phyloP scores from a whole-genome alignment of 495 filamentous ascomycete species.

The Pseudoneurospora amorphoporcata region DNA sequence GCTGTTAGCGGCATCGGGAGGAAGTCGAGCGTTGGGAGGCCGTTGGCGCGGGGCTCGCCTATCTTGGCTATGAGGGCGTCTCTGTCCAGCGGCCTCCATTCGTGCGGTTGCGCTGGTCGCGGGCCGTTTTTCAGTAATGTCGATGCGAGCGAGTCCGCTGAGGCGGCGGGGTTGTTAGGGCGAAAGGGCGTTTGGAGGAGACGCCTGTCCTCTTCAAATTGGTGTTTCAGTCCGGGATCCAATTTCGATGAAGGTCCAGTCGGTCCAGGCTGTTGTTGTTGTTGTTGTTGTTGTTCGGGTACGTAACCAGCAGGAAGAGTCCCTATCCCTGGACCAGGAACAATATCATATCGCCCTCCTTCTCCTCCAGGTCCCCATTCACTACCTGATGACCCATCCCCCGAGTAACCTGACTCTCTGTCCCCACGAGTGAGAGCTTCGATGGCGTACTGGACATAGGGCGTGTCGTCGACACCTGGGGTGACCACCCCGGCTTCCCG shows the following conservation, averaged over 20 bases:
- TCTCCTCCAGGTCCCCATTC: slow-evolving; percentile 4
- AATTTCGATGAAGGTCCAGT: background rate
- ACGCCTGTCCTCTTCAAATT: background rate
- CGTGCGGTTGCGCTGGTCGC: slow-evolving; percentile 15
- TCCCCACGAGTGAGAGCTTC: slow-evolving; percentile 30
- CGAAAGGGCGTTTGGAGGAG: slow-evolving; percentile 1
- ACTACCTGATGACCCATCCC: slow-evolving; percentile 18
- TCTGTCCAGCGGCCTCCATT: slow-evolving; percentile 18
- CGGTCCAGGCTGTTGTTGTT: background rate
- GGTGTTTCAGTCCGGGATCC: background rate
- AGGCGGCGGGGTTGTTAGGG: slow-evolving; percentile 6
- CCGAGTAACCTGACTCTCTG: slow-evolving; percentile 21
- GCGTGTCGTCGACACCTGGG: slow-evolving; percentile 37
- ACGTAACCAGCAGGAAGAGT: background rate
- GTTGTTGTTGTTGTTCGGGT: background rate
- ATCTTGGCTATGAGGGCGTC: slow-evolving; percentile 9
- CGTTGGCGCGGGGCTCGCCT: slow-evolving; percentile 5
- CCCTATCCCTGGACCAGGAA: background rate
- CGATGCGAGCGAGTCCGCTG: slow-evolving; percentile 22
- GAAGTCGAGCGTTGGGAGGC: slow-evolving; percentile 45
- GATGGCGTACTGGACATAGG: slow-evolving; percentile 38
- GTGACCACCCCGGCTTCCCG: slow-evolving; percentile 35
- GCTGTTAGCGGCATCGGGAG: slow-evolving; percentile 58
- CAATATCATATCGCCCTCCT: background rate
- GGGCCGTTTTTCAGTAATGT: slow-evolving; percentile 14